Conservation (phyloP, 2,329 filamentous ascomycete species). For the Pseudogymnoascus sp. region DNA sequence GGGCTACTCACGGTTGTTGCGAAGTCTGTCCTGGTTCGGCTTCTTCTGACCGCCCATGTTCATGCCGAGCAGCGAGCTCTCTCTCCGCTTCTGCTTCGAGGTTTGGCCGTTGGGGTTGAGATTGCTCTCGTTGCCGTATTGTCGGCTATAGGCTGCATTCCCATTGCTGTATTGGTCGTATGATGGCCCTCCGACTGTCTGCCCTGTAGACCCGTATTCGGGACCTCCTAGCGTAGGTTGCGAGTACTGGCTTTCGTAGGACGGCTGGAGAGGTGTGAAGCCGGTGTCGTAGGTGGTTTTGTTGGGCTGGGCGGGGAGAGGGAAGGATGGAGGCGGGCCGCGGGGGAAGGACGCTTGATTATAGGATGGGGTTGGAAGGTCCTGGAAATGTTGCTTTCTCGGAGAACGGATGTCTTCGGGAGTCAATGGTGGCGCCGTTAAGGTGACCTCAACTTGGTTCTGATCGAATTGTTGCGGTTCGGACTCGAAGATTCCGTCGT, state of each 20-base stretch:
- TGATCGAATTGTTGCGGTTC: conserved; percentile 58
- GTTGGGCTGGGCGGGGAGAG: conserved; percentile 22
- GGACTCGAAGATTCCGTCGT: conserved; percentile 73
- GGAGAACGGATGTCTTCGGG: conserved; percentile 57
- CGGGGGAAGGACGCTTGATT: conserved; percentile 45
- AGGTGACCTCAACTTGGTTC: conserved; percentile 40
- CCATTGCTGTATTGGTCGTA: conserved; percentile 35
- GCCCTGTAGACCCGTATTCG: conserved; percentile 24
- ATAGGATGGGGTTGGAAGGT: conserved; percentile 58
- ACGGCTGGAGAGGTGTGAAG: conserved; percentile 43
- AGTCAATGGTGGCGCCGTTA: conserved; percentile 34
- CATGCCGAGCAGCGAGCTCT: conserved; percentile 52
- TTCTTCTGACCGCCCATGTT: conserved; percentile 37
- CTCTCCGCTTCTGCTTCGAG: conserved; percentile 44
- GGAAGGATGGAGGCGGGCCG: conserved; percentile 32
- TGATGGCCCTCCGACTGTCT: conserved; percentile 24
- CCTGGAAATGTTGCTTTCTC: conserved; percentile 57
- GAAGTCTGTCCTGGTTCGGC: conserved; percentile 10
- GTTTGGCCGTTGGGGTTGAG: conserved; percentile 33
- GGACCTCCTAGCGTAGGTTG: conserved; percentile 26
- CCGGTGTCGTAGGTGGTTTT: conserved; percentile 39
- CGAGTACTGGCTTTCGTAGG: conserved; percentile 33
- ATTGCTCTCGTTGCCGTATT: conserved; percentile 24
- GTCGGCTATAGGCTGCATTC: conserved; percentile 26
- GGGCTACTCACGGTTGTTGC: conserved; percentile 23